These are phyloP conservation scores for Yarrowia deformans DNA, from an alignment of 805 yeast species.

Conservation along the genomic window DNA sequence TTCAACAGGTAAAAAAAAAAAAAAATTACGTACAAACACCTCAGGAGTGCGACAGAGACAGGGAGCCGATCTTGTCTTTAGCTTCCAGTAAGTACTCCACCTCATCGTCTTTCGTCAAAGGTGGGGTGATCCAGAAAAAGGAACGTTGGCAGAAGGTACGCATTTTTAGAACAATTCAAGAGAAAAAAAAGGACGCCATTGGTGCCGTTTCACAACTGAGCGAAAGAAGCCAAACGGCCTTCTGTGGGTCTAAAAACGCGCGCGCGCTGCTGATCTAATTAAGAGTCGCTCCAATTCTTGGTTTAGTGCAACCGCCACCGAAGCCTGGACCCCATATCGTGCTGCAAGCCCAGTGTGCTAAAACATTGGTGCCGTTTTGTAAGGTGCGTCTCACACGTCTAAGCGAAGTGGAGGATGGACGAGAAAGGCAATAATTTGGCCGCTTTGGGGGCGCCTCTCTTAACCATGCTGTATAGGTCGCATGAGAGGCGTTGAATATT, in stretches of 20 bases:
- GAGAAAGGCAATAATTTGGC: slow-evolving; percentile 4
- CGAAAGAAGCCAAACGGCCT: neutral
- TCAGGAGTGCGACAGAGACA: neutral
- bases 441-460: slow-evolving; percentile 8
- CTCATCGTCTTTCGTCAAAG: neutral
- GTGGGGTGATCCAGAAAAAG: neutral
- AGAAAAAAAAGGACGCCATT: no score
- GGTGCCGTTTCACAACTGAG: neutral
- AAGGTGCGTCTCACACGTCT: neutral
- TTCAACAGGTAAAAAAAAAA: no score
- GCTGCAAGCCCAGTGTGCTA: neutral
- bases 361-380: slow-evolving; percentile 19
- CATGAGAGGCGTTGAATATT: slow-evolving; percentile 25
- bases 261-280: neutral
- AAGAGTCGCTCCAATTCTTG: no score
- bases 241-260: neutral
- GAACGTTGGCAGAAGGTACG: neutral
- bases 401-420: slow-evolving; percentile 28
- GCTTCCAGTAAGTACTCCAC: neutral
- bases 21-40: no score
- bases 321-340: neutral
- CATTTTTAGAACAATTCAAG: no score
- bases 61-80: neutral
- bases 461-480: slow-evolving; percentile 2
- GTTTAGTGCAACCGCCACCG: neutral